Percentiles rank a stretch among this genome's conserved stretches.
Conservation (phyloP, 2,329 filamentous ascomycete genomes). For the Fusarium globosum region DNA sequence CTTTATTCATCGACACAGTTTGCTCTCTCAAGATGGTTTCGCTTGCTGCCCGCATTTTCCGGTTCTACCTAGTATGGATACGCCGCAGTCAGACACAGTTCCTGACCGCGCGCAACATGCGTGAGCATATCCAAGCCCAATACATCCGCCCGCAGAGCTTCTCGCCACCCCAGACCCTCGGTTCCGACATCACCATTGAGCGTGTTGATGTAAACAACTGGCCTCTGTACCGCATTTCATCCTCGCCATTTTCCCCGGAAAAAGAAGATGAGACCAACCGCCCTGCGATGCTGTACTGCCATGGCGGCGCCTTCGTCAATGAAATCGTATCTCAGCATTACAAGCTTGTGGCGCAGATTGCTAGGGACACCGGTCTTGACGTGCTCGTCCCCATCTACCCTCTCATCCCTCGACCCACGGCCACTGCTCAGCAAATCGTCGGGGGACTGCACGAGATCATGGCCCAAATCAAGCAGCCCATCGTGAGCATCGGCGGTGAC, state of each 20-base stretch:
- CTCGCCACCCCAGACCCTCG: neutral
- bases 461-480: neutral
- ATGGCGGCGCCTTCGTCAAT: neutral
- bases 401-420: neutral
- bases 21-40: neutral
- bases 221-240: neutral
- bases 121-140: neutral
- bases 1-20: neutral
- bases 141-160: neutral
- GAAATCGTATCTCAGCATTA: neutral
- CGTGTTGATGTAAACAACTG: neutral
- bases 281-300: neutral
- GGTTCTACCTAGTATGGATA: neutral
- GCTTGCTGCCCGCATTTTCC: neutral
- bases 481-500: neutral
- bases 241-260: neutral
- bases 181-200: neutral
- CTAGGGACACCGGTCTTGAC: neutral
- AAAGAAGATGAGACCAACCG: neutral
- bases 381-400: neutral
- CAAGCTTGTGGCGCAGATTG: neutral
- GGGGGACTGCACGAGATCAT: neutral
- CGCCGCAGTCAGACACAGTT: neutral
- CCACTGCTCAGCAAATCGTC: neutral
- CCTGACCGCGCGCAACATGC: neutral